Evolutionary conservation across 306 rosid genomes (phyloP).

Genomic region (Ammopiptanthus mongolicus): DNA sequence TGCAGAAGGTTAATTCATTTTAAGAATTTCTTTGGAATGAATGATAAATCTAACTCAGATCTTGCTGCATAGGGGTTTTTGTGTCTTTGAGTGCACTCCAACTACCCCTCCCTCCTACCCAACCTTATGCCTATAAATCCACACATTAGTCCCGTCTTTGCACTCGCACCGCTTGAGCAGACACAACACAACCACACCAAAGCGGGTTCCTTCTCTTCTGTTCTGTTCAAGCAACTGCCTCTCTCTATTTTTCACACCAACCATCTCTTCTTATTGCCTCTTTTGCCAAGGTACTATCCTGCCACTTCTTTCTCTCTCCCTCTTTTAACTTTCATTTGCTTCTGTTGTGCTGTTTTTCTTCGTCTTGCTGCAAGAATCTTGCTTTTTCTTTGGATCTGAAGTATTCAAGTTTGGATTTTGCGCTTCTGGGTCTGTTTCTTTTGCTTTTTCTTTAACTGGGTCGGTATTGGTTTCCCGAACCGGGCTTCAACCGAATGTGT

Average conservation of each 20-base stretch:
- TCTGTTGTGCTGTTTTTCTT: neutral
- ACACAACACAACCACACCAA: neutral
- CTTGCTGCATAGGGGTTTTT: neutral
- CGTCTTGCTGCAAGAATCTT: neutral
- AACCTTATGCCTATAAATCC: constrained; percentile 23
- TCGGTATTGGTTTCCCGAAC: neutral
- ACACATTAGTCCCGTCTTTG: neutral
- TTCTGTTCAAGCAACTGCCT: constrained; percentile 23
- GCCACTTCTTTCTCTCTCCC: neutral
- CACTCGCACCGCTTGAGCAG: constrained; percentile 35
- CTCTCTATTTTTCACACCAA: neutral
- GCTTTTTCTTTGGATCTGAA: neutral
- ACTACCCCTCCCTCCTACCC: neutral
- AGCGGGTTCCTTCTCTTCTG: neutral
- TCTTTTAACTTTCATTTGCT: neutral
- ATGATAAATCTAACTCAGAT: constrained; percentile 15
- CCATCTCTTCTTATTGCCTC: neutral
- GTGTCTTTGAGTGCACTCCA: neutral
- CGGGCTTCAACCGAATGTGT: neutral
- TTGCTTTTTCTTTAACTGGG: neutral
- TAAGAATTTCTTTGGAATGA: neutral
- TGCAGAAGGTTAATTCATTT: too few relatives aligned
- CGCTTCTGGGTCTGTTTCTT: neutral
- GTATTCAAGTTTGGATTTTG: neutral
- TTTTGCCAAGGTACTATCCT: constrained; percentile 16